A percentile compares a stretch with the other conserved stretches of the same genome.
Evolutionary conservation across 495 filamentous ascomycete genomes (phyloP).

Genomic region (Aspergillus bridgeri): DNA sequence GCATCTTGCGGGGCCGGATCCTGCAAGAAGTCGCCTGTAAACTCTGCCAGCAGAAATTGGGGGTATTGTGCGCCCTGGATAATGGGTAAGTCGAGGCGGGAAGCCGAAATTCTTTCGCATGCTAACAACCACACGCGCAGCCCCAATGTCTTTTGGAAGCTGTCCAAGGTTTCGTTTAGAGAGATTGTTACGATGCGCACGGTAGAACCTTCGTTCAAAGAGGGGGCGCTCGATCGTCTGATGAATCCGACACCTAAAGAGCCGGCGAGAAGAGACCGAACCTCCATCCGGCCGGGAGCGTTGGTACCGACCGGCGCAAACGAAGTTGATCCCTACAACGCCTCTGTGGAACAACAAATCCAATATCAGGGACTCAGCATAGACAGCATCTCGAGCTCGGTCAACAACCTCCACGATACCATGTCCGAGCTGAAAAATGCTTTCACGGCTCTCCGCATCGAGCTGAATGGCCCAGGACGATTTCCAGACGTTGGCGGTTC

Average conservation of each 20-base stretch:
- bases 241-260: constrained; percentile 26
- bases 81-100: constrained; percentile 36
- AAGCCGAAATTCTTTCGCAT: background rate
- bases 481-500: constrained; percentile 17
- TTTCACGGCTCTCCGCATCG: constrained; percentile 43
- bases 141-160: constrained; percentile 44
- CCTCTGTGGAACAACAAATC: constrained; percentile 37
- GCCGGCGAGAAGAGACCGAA: constrained; percentile 17
- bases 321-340: constrained; percentile 18
- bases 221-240: constrained; percentile 32
- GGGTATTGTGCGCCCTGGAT: constrained; percentile 36
- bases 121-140: constrained; percentile 22
- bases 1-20: constrained; percentile 38
- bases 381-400: constrained; percentile 43
- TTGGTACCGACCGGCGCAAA: constrained; percentile 27
- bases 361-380: constrained; percentile 43
- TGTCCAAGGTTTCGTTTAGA: constrained; percentile 43
- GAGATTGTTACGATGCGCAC: constrained; percentile 48
- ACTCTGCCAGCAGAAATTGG: constrained; percentile 45
- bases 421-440: constrained; percentile 45
- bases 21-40: constrained; percentile 43
- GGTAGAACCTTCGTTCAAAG: constrained; percentile 38
- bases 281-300: constrained; percentile 22
- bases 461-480: constrained; percentile 34
- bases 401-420: constrained; percentile 43